phyloP scores from a whole-genome alignment of 2,329 filamentous ascomycete species.

The Aspergillus sp. region DNA sequence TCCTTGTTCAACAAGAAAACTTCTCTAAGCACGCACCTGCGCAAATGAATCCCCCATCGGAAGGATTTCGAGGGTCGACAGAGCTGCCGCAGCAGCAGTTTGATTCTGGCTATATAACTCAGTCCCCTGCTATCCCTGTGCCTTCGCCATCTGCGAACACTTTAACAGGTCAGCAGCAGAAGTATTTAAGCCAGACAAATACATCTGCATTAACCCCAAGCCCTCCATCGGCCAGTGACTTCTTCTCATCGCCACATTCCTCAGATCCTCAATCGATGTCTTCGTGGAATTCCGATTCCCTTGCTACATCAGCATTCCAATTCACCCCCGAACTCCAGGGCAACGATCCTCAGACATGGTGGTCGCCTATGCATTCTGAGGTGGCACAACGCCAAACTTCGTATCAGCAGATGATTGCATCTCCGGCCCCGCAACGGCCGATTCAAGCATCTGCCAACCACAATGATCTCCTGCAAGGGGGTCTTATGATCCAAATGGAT shows the following conservation, averaged over 20 bases:
- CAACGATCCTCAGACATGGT: conserved; percentile 41
- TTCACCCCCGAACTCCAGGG: conserved; percentile 41
- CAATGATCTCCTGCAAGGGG: conserved; percentile 37
- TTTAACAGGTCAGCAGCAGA: conserved; percentile 31
- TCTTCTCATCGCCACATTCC: conserved; percentile 40
- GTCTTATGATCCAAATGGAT: conserved; percentile 42
- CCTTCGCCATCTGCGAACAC: conserved; percentile 31
- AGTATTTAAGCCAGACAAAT: conserved; percentile 32
- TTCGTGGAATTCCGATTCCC: conserved; percentile 43
- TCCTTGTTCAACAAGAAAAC: conserved; percentile 40
- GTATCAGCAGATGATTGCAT: conserved; percentile 35
- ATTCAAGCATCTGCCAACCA: conserved; percentile 29
- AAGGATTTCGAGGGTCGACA: conserved; percentile 25
- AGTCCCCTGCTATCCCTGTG: conserved; percentile 35
- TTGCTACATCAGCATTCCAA: conserved; percentile 36
- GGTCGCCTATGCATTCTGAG: conserved; percentile 39
- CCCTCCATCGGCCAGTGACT: conserved; percentile 38
- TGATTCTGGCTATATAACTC: conserved; percentile 32
- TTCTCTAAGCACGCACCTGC: conserved; percentile 29
- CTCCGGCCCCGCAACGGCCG: conserved; percentile 35
- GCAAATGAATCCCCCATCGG: conserved; percentile 40
- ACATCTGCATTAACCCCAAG: conserved; percentile 34
- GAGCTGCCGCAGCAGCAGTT: conserved; percentile 36
- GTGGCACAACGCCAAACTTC: conserved; percentile 36
- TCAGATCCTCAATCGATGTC: conserved; percentile 40